Conservation (phyloP, 441 rosid species). For the Populus hybrid region DNA sequence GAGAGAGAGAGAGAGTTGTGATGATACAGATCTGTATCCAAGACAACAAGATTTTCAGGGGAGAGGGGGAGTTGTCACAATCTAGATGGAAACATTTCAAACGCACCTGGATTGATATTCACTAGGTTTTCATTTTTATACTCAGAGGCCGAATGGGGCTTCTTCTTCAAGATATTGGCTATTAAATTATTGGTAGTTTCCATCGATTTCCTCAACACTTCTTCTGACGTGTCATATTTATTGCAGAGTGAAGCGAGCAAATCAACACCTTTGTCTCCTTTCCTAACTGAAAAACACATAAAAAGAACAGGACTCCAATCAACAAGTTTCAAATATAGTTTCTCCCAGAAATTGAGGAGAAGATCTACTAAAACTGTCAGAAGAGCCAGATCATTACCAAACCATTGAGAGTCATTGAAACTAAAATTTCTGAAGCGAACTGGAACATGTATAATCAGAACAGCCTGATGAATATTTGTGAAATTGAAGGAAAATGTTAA, state of each 20-base stretch:
- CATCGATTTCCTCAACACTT: constrained; percentile 63
- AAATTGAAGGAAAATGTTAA: constrained; percentile 10
- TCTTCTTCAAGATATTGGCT: constrained; percentile 58
- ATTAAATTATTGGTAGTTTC: constrained; percentile 64
- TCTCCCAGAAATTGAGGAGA: neutral
- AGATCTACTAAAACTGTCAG: neutral
- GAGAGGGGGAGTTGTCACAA: neutral
- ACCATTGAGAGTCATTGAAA: constrained; percentile 50
- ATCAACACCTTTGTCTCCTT: constrained; percentile 67
- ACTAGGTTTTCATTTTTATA: constrained; percentile 58
- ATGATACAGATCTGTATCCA: neutral
- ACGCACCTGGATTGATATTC: constrained; percentile 59
- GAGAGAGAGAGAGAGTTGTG: neutral
- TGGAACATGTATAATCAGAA: constrained; percentile 83
- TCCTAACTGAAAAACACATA: constrained; percentile 53
- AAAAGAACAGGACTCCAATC: constrained; percentile 2
- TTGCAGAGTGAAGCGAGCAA: constrained; percentile 85
- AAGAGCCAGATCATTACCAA: constrained; percentile 57
- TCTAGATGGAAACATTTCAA: neutral
- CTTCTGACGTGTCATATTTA: constrained; percentile 74
- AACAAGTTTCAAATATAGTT: neutral
- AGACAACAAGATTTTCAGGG: neutral
- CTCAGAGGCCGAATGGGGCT: constrained; percentile 59
- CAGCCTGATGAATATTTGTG: constrained; percentile 54
- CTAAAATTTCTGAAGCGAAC: constrained; percentile 68